These are phyloP conservation scores for Candida mesenterica DNA, from an alignment of 1,139 yeast genomes.

Conservation along the genomic window DNA sequence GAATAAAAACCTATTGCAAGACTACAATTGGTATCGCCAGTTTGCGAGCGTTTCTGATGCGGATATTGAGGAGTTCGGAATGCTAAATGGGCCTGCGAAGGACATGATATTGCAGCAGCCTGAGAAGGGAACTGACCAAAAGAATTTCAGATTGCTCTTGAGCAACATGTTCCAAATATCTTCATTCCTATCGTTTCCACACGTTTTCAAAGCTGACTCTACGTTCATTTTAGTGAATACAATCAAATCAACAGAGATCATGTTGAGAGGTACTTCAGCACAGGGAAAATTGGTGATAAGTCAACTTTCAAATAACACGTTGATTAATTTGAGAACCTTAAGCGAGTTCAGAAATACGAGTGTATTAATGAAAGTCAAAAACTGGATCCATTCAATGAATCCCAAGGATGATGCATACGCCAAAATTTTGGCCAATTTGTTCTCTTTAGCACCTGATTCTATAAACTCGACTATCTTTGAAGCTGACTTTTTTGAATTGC, in stretches of 20 bases:
- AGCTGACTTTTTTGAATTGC: slow-evolving; percentile 52
- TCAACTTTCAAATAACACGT: slow-evolving; percentile 59
- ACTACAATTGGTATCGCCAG: slow-evolving; percentile 27
- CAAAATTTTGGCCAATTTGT: slow-evolving; percentile 35
- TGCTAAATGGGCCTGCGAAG: slow-evolving; percentile 25
- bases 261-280: slow-evolving; percentile 56
- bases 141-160: slow-evolving; percentile 29
- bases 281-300: slow-evolving; percentile 43
- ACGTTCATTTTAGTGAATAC: slow-evolving; percentile 47
- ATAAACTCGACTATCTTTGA: slow-evolving; percentile 34
- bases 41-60: slow-evolving; percentile 21
- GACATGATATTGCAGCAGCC: slow-evolving; percentile 24
- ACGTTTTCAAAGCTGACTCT: slow-evolving; percentile 37
- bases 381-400: slow-evolving; percentile 26
- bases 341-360: slow-evolving; percentile 43
- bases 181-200: slow-evolving; percentile 41
- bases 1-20: slow-evolving; percentile 16
- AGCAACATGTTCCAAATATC: slow-evolving; percentile 38
- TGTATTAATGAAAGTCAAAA: slow-evolving; percentile 31
- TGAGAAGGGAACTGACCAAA: slow-evolving; percentile 18
- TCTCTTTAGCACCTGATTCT: slow-evolving; percentile 27
- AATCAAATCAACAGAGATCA: slow-evolving; percentile 63
- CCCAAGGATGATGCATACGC: slow-evolving; percentile 31
- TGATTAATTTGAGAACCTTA: slow-evolving; percentile 58
- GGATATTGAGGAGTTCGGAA: slow-evolving; percentile 27